A percentile compares a stretch with the other conserved stretches of the same genome.
These are phyloP conservation scores for Lepidium aucheri DNA, from an alignment of 345 rosid genomes.

Conservation along the genomic window DNA sequence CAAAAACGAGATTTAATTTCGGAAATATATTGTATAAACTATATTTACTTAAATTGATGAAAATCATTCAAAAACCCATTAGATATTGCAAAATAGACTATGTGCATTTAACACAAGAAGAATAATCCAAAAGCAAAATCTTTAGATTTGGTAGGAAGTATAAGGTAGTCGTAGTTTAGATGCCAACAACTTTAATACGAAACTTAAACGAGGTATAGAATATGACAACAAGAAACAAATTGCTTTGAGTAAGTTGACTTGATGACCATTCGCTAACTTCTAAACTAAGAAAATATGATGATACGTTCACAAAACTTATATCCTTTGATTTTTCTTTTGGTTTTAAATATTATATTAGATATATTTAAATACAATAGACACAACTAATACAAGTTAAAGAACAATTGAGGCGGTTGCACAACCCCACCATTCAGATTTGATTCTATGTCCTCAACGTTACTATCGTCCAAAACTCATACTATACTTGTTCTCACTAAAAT, in stretches of 20 bases:
- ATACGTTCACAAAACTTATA: too few species aligned
- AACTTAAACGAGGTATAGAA: neutral
- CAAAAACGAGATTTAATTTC: neutral
- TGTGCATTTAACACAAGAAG: conserved; percentile 9
- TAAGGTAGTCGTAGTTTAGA: neutral
- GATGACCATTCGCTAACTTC: too few species aligned
- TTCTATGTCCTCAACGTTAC: neutral
- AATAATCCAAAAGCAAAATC: conserved; percentile 12
- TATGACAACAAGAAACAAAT: neutral
- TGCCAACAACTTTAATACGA: conserved; percentile 1
- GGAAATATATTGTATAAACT: neutral
- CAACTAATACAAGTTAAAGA: neutral
- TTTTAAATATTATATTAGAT: neutral
- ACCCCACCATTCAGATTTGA: conserved; percentile 6
- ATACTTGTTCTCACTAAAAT: neutral
- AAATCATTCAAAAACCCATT: too few species aligned
- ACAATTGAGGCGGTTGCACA: neutral
- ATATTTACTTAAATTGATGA: too few species aligned
- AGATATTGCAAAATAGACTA: neutral
- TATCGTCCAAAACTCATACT: neutral
- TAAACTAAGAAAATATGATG: too few species aligned
- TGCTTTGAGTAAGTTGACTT: neutral
- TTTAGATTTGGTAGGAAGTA: neutral
- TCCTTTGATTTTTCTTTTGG: neutral
- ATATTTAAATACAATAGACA: neutral